These are phyloP conservation scores for Trichophyton mentagrophytes DNA, from an alignment of 2,329 filamentous ascomycete genomes.

Conservation along the genomic window DNA sequence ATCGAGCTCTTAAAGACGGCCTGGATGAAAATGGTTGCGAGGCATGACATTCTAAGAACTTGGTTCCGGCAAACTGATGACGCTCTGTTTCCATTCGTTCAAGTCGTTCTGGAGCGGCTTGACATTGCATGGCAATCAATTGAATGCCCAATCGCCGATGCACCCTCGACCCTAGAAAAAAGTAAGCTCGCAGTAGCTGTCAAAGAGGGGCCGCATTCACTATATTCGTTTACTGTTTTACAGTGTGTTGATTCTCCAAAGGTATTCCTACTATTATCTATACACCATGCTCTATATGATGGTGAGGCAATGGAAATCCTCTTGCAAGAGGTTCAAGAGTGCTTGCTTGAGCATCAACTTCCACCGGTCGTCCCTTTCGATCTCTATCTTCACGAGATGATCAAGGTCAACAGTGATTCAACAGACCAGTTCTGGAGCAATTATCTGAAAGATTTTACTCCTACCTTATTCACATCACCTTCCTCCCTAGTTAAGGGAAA, in stretches of 20 bases:
- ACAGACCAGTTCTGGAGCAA: constrained; percentile 54
- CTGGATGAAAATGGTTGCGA: constrained; percentile 50
- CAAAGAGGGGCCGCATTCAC: constrained; percentile 17
- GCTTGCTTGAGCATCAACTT: constrained; percentile 40
- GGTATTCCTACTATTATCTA: constrained; percentile 34
- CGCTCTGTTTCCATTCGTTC: constrained; percentile 51
- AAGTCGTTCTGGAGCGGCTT: constrained; percentile 51
- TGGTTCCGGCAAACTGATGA: constrained; percentile 57
- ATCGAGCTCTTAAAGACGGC: constrained; percentile 40
- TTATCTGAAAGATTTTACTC: constrained; percentile 42
- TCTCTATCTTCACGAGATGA: constrained; percentile 50
- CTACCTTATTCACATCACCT: constrained; percentile 20
- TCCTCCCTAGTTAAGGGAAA: not conserved
- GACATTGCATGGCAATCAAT: constrained; percentile 34
- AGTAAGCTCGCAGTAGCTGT: constrained; percentile 22
- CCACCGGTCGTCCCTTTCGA: constrained; percentile 44
- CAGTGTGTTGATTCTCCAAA: constrained; percentile 8
- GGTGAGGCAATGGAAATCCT: constrained; percentile 61
- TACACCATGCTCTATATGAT: constrained; percentile 81
- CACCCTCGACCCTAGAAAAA: constrained; percentile 36
- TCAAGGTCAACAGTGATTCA: constrained; percentile 35
- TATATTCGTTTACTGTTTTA: constrained; percentile 16
- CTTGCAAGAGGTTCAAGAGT: constrained; percentile 54
- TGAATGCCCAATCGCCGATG: constrained; percentile 26
- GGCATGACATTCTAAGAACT: constrained; percentile 68